Base-by-base conservation (phyloP, 345 rosid genomes). In the Dimocarpus longan region DNA sequence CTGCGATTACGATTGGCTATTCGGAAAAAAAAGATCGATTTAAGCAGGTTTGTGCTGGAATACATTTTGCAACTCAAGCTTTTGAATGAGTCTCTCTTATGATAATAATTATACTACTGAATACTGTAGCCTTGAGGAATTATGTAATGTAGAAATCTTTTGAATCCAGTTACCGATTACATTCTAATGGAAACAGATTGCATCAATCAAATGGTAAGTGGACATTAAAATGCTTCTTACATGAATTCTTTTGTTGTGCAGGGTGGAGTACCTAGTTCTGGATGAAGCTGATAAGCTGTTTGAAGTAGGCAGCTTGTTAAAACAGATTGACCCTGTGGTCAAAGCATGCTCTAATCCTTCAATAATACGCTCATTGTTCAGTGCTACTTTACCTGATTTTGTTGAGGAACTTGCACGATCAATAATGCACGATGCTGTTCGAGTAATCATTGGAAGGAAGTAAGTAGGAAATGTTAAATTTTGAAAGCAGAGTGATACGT, bases 261-360 rank as follows among this genome's bases (percentile, higher is more conserved):
- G 98, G 94, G 98, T 93, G 16, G 95, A 96, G 83, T 93, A 86
- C 83, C 97, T 96, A 71, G 97, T 96, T 83, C 89, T 96, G 69
- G 99, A 96, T 86, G 99, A 96, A 87, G 92, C 98, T 39, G 99
- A 94, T 86, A 96, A 96, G 87, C 88, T 96, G n/a, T 96, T 96
- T 79, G 98, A 96, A 87, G 91, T 86, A 72, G 92, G 95, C 7
- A 32, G 67, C 85, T 82, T 96, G 80, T 75, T 96, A 67, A 90
- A 91, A 89, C 95, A 96, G 88, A 94, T 93, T 12, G 99, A 96
- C 85, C 84, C 82, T 76, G 96, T 96, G 80, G 97, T 94, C 13
- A 91, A 94, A 87, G 95, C 97, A 60, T 94, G 99, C 79, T 89
- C 98, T 19, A 94, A 96, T 76, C 98, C 98, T 77, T 89, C 94